phyloP scores from a whole-genome alignment of 768 basidiomycete genomes.

The Amanita rimosa region DNA sequence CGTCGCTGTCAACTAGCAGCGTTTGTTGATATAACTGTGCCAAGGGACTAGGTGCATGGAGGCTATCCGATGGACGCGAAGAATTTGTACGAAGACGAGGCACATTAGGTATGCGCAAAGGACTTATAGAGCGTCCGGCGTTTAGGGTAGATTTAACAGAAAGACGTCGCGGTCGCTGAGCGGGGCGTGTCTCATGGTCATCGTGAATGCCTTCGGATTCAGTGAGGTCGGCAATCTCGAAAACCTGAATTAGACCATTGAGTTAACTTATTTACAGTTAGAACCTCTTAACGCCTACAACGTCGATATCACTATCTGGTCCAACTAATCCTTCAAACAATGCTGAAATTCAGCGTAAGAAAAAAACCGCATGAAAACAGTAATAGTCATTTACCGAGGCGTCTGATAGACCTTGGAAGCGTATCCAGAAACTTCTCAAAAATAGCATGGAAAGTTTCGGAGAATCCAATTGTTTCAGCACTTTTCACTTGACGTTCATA shows the following conservation, averaged over 20 bases:
- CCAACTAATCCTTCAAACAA: constrained; percentile 76
- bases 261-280: background rate
- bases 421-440: constrained; percentile 64
- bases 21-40: constrained; percentile 72
- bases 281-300: constrained; percentile 28
- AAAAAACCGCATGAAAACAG: background rate
- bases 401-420: constrained; percentile 64
- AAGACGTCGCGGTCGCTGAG: constrained; percentile 10
- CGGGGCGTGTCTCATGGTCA: constrained; percentile 5
- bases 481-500: constrained; percentile 81
- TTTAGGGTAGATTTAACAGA: constrained; percentile 13
- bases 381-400: constrained; percentile 47
- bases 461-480: constrained; percentile 51
- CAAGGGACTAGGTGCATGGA: constrained; percentile 45
- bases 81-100: constrained; percentile 2
- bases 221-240: constrained; percentile 54
- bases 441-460: constrained; percentile 58
- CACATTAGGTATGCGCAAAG: background rate
- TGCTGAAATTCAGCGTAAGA: constrained; percentile 26
- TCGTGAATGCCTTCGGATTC: background rate
- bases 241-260: constrained; percentile 37
- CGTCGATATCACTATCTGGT: constrained; percentile 60
- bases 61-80: background rate
- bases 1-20: constrained; percentile 40
- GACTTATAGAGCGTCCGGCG: constrained; percentile 2